A percentile compares a stretch with the other conserved stretches of the same genome.
Evolutionary conservation across 2,329 filamentous ascomycete genomes (phyloP).

Genomic region (Penicillium psychrosexuale): DNA sequence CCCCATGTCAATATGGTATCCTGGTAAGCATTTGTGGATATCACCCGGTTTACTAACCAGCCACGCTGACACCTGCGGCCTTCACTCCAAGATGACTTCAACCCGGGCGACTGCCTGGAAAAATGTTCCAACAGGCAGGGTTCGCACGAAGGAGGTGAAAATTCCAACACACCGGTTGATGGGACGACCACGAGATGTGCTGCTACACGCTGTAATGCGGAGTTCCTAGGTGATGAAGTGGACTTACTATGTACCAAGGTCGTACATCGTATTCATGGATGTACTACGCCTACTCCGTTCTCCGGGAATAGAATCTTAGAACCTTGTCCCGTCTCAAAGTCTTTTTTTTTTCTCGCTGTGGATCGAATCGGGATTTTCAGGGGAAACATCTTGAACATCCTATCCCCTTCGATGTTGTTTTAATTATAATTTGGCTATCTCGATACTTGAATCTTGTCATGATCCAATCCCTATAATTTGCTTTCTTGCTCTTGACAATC

Average conservation of each 20-base stretch:
- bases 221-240: background rate
- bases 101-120: background rate
- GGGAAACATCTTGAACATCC: background rate
- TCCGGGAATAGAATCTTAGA: background rate
- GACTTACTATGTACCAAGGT: too few relatives aligned
- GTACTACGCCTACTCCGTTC: background rate
- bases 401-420: background rate
- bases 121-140: background rate
- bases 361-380: background rate
- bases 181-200: slow-evolving; percentile 4
- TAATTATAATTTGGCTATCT: background rate
- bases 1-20: background rate
- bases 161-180: slow-evolving; percentile 5
- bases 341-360: background rate
- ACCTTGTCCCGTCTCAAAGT: background rate
- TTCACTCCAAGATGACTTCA: background rate
- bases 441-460: background rate
- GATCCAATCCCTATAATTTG: background rate
- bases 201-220: background rate
- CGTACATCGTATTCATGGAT: too few relatives aligned
- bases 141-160: background rate
- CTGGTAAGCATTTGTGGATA: background rate
- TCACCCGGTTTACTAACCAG: background rate
- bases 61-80: background rate
- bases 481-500: background rate